phyloP scores from a whole-genome alignment of 768 basidiomycete species.

The Agrocybe praecox region DNA sequence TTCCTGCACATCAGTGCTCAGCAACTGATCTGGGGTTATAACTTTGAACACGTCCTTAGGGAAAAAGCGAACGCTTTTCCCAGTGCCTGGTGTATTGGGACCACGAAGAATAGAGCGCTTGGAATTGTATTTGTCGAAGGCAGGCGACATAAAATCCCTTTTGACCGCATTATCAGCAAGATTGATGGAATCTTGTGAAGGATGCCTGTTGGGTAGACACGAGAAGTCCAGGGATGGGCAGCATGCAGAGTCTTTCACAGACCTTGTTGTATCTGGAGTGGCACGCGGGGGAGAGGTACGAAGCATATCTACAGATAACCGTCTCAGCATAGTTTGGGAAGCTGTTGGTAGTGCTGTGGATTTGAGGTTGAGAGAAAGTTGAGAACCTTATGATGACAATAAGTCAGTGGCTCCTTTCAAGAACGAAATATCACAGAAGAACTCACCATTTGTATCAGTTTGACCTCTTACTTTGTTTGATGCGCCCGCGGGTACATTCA shows the following conservation, averaged over 20 bases:
- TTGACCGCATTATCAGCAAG: conserved; percentile 20
- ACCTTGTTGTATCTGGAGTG: conserved; percentile 23
- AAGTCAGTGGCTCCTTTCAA: background rate
- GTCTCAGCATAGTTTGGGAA: conserved; percentile 19
- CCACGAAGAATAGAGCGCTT: conserved; percentile 75
- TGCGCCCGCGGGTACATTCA: conserved; percentile 33
- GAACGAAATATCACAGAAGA: background rate
- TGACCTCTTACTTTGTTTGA: conserved; percentile 57
- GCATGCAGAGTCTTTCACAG: conserved; percentile 25
- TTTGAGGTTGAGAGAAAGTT: conserved; percentile 28
- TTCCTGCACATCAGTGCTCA: conserved; percentile 39
- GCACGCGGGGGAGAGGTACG: conserved; percentile 20
- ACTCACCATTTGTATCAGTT: conserved; percentile 42
- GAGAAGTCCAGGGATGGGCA: conserved; percentile 44
- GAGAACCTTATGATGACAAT: conserved; percentile 26
- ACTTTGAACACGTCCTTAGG: conserved; percentile 67
- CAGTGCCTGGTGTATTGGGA: conserved; percentile 71
- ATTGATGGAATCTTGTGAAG: conserved; percentile 17
- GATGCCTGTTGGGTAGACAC: conserved; percentile 24
- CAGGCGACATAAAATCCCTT: conserved; percentile 30
- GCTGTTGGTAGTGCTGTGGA: conserved; percentile 17
- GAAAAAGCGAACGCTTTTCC: conserved; percentile 81
- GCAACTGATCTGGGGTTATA: conserved; percentile 66
- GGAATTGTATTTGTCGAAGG: conserved; percentile 46
- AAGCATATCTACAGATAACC: conserved; percentile 37